Evolutionary conservation across 2,329 filamentous ascomycete species (phyloP).

Genomic region (Epichloe gansuensis): DNA sequence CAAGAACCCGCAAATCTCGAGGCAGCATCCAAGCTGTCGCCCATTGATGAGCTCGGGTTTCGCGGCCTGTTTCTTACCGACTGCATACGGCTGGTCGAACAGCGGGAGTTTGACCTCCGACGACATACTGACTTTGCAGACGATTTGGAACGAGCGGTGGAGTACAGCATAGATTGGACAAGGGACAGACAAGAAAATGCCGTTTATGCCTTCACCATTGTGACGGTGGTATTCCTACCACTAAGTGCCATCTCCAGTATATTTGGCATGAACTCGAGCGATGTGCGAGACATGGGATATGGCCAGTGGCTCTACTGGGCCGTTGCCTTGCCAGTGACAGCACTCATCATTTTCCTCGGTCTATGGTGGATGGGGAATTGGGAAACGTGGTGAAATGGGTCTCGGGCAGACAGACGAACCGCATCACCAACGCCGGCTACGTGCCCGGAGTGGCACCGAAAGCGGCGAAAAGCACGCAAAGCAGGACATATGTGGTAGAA

Average conservation of each 20-base stretch:
- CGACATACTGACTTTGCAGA: constrained; percentile 18
- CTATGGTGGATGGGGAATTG: constrained; percentile 32
- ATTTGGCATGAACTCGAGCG: constrained; percentile 41
- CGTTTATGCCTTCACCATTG: constrained; percentile 37
- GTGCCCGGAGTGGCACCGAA: background rate
- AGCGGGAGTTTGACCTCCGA: constrained; percentile 22
- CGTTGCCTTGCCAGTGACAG: constrained; percentile 33
- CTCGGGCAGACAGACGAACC: constrained; percentile 8
- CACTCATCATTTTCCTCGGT: constrained; percentile 25
- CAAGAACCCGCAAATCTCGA: constrained; percentile 16
- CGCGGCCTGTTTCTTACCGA: constrained; percentile 28
- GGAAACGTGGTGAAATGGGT: constrained; percentile 21
- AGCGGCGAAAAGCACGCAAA: background rate
- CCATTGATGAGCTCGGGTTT: constrained; percentile 25
- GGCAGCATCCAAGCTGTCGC: constrained; percentile 21
- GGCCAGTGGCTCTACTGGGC: constrained; percentile 40
- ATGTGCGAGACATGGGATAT: constrained; percentile 36
- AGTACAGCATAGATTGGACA: constrained; percentile 26
- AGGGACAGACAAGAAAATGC: constrained; percentile 35
- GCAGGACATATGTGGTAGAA: background rate
- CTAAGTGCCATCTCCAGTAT: constrained; percentile 34
- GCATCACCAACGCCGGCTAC: background rate
- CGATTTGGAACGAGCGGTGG: constrained; percentile 18
- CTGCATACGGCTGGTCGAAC: constrained; percentile 24
- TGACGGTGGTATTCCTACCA: constrained; percentile 37